A percentile compares a stretch with the other conserved stretches of the same genome.
These are phyloP conservation scores for Panaeolus cyanescens DNA, from an alignment of 768 basidiomycete genomes.

Conservation along the genomic window DNA sequence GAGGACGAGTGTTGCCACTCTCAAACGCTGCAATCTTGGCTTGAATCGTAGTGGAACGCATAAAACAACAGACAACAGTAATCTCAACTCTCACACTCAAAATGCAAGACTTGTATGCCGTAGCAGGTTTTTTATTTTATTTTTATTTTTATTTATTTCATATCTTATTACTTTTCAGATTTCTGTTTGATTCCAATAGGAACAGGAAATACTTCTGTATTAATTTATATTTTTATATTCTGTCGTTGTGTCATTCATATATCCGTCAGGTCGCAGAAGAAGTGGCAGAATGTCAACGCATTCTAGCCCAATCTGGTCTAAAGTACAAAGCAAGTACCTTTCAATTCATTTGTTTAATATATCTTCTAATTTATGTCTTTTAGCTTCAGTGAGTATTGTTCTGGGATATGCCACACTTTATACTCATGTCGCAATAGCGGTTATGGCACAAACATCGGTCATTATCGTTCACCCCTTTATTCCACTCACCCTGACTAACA, in stretches of 20 bases:
- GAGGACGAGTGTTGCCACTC: conserved; percentile 16
- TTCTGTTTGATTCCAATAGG: conserved; percentile 91
- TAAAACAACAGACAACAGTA: conserved; percentile 10
- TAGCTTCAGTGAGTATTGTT: conserved; percentile 67
- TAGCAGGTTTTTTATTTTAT: conserved; percentile 54
- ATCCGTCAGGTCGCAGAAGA: conserved; percentile 83
- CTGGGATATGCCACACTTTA: no score
- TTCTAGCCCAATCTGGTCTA: conserved; percentile 83
- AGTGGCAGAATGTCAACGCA: conserved; percentile 78
- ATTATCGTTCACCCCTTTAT: conserved; percentile 10
- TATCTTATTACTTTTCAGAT: conserved; percentile 43
- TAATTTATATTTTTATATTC: not conserved
- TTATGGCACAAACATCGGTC: conserved; percentile 90
- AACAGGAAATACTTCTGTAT: conserved; percentile 69
- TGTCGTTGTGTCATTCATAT: conserved; percentile 7
- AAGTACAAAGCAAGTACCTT: conserved; percentile 63
- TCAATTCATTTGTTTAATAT: not conserved
- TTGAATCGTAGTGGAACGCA: conserved; percentile 32
- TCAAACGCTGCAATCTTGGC: conserved; percentile 68
- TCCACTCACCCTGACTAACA: conserved; percentile 1
- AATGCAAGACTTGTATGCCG: conserved; percentile 64
- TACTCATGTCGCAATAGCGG: no score
- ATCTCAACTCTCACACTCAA: not conserved
- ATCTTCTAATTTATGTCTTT: conserved; percentile 10
- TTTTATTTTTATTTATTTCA: not conserved